Conservation (phyloP, 2,329 filamentous ascomycete genomes). For the Claviceps africana region DNA sequence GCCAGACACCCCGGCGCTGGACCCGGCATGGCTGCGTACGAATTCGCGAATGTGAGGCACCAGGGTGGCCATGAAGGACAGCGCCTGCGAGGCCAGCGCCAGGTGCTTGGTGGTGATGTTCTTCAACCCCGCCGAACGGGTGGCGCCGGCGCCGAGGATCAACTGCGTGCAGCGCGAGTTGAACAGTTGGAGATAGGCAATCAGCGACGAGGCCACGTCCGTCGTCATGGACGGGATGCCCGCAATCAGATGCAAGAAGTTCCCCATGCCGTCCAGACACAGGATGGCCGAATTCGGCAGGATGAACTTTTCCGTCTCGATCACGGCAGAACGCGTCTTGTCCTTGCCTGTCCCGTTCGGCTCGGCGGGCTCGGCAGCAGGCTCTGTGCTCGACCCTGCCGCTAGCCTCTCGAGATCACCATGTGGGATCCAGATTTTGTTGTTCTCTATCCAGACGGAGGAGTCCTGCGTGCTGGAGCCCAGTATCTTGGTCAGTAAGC, state of each 20-base stretch:
- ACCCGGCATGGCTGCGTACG: constrained; percentile 58
- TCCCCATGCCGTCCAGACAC: constrained; percentile 67
- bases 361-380: constrained; percentile 17
- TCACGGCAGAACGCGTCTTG: constrained; percentile 55
- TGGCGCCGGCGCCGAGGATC: constrained; percentile 88
- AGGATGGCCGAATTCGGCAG: constrained; percentile 72
- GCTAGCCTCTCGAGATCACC: constrained; percentile 23
- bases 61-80: constrained; percentile 75
- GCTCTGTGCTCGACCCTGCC: constrained; percentile 14
- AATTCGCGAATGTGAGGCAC: constrained; percentile 88
- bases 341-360: constrained; percentile 41
- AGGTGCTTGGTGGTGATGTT: constrained; percentile 96
- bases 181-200: constrained; percentile 83
- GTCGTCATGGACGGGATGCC: constrained; percentile 80
- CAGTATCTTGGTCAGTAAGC: constrained; percentile 49
- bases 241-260: constrained; percentile 69
- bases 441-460: constrained; percentile 48
- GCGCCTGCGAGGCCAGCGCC: constrained; percentile 75
- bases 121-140: constrained; percentile 72
- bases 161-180: constrained; percentile 94
- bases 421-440: constrained; percentile 42
- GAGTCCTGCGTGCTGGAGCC: constrained; percentile 59
- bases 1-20: constrained; percentile 35
- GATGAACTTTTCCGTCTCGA: constrained; percentile 76
- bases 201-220: constrained; percentile 64